Base-by-base conservation (phyloP, 2,329 filamentous ascomycete species). In the Trichoderma simmonsii region DNA sequence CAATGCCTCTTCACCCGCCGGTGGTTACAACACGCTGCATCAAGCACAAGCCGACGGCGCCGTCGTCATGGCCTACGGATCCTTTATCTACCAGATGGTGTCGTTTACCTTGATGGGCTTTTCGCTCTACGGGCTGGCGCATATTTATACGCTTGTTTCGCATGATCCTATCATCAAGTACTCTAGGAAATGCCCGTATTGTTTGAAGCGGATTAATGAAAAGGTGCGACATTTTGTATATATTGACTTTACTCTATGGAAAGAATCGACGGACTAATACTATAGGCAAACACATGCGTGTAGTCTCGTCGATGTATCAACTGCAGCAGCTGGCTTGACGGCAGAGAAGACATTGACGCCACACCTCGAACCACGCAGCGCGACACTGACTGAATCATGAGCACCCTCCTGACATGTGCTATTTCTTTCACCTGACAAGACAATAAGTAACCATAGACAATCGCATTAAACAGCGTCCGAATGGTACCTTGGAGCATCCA, bases 1-100 rank as follows among this genome's bases (percentile, higher is more conserved):
- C 74, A 81, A 82, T 30, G 77, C 82, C 1, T 81, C 84, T 4
- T 57, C 54, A 1, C 54, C 32, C 34, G 79, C 81, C 21, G 89
- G 81, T n/a, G 89, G 89, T 3, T 94, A 94, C 81, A 93, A 92
- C 76, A 94, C 92, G 2, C 82, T 92, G 7, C 82, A 88, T 57
- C 89, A 92, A 77, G 92, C 92, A 2, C 85, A 90, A 73, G 86
- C 89, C 5, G 92, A 94, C 75, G 92, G 91, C 2, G 92, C 92
- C 2, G 87, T 93, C 1, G 87, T 93, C 24, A 85, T 93, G 83
- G 90, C 91, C 1, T 93, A 92, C 74, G 92, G 87, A 21, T 81
- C 84, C 1, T 93, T 93, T 73, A 74, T 92, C 63, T 89, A 90
- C 76, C 89, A 90, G 70, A 76, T 90, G 2, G 83, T 93, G 69